Percentiles rank a stretch among this genome's conserved stretches.
These are phyloP conservation scores for Haplosporangium sp. DNA, from an alignment of 371 early-diverging fungal genomes.

Conservation along the genomic window DNA sequence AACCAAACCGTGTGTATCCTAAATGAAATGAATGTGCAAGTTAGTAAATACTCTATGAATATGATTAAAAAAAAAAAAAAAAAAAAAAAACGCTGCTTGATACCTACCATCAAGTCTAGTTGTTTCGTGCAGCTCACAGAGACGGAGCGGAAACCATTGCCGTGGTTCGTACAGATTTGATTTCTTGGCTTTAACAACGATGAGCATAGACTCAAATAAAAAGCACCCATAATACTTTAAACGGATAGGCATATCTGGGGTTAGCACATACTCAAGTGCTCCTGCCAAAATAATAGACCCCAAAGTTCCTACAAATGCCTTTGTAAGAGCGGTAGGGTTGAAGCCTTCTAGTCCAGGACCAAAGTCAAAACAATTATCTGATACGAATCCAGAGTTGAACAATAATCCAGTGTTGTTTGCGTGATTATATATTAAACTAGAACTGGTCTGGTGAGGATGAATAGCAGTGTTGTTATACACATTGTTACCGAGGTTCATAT, in stretches of 20 bases:
- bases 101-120: slow-evolving; percentile 52
- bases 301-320: slow-evolving; percentile 23
- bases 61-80: too few relatives aligned
- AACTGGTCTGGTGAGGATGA: neutral
- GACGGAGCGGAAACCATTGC: slow-evolving; percentile 68
- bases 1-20: slow-evolving; percentile 49
- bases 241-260: slow-evolving; percentile 38
- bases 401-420: neutral
- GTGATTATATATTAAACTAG: too few relatives aligned
- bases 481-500: slow-evolving; percentile 1
- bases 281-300: slow-evolving; percentile 47
- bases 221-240: slow-evolving; percentile 63
- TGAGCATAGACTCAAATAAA: slow-evolving; percentile 64
- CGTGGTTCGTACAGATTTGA: slow-evolving; percentile 64
- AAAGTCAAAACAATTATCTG: slow-evolving; percentile 14
- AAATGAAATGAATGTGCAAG: neutral
- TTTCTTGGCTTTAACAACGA: slow-evolving; percentile 68
- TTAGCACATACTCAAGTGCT: slow-evolving; percentile 37
- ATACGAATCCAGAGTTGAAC: neutral
- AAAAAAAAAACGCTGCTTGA: neutral
- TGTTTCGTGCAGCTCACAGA: slow-evolving; percentile 56
- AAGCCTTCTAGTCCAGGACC: slow-evolving; percentile 17
- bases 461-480: neutral
- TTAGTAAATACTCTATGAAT: neutral
- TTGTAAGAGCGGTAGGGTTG: slow-evolving; percentile 17